Base-by-base conservation (phyloP, 352 stramenopile species). In the Globisporangium cystogenes region DNA sequence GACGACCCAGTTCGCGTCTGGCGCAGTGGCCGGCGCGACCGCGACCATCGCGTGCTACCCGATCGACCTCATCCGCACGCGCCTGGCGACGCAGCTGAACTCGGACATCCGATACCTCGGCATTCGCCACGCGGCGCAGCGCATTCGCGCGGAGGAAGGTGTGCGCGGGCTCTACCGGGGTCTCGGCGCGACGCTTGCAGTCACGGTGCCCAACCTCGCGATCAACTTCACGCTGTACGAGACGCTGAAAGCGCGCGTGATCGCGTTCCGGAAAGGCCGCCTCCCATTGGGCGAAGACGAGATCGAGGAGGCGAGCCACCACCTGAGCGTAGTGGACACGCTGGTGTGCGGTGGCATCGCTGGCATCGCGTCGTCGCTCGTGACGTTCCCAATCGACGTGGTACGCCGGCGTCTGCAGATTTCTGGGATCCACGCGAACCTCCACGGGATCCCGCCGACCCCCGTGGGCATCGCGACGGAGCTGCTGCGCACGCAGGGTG, bases 161-260 rank as follows among this genome's bases (percentile, higher is more conserved):
- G 68, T 92, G n/a, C 50, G 70, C 12, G 95, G 95, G 4, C 78
- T 99, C 35, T 99, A 99, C 65, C 86, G 86, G 23, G 95, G 95
- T 11, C 78, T 99, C 35, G 78, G 82, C 18, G 88, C 94, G 16
- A 98, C 95, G 46, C 71, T 99, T 41, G 86, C 96, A 62, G 95
- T 99, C 47, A 96, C 92, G 18, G 94, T 98, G 43, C 95, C 95
- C 6, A 99, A 97, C 67, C 82, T 98, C 58, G 93, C 90, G 49
- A 97, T 99, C 73, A 98, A 95, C 46, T 98, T 97, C 55, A 94
- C 90, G 48, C 82, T 98, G 21, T 99, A 98, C 61, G 94, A 97
- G 57, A 88, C 76, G 44, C 68, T 98, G 20, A 98, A 98, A 64
- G 82, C 97, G 33, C 84, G 87, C 53, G 73, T 83, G 31, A 62